Conservation (phyloP, 1,284 basidiomycete species). For the Schizophyllum amplum region DNA sequence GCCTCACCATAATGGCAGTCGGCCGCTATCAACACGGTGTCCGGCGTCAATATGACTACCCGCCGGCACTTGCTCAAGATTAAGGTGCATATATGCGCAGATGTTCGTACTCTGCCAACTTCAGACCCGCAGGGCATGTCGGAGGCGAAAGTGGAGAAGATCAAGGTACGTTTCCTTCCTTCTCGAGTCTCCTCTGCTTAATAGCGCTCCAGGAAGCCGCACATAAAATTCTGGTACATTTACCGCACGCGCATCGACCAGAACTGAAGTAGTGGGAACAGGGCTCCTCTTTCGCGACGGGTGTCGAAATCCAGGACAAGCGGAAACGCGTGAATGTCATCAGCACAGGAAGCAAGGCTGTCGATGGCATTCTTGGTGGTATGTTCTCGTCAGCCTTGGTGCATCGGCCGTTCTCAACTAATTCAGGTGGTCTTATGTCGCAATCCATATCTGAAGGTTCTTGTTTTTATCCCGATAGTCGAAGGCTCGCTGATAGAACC, state of each 20-base stretch:
- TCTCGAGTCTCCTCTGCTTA: constrained; percentile 1
- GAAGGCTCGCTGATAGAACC: neutral
- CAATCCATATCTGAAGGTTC: constrained; percentile 88
- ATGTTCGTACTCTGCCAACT: constrained; percentile 7
- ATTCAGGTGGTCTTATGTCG: constrained; percentile 73
- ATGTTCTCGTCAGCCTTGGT: constrained; percentile 12
- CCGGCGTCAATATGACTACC: constrained; percentile 81
- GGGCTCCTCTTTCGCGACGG: constrained; percentile 86
- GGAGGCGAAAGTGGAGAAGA: constrained; percentile 91
- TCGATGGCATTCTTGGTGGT: constrained; percentile 85
- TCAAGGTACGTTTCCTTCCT: constrained; percentile 52
- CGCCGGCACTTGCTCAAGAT: constrained; percentile 84
- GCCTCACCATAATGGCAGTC: constrained; percentile 30
- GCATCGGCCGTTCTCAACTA: constrained; percentile 1
- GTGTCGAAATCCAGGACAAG: constrained; percentile 81
- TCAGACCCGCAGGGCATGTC: constrained; percentile 59
- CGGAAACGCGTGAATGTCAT: constrained; percentile 73
- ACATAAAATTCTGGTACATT: constrained; percentile 66
- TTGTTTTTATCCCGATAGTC: constrained; percentile 3
- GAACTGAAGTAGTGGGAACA: constrained; percentile 22
- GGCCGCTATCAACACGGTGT: constrained; percentile 71
- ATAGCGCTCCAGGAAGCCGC: constrained; percentile 62
- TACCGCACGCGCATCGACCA: neutral
- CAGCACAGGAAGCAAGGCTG: constrained; percentile 86
- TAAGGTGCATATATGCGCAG: constrained; percentile 46